Evolutionary conservation across 1,284 basidiomycete genomes (phyloP), one percentile per base, ranked within the genome.

Genomic region (Apiotrichum porosum): DNA sequence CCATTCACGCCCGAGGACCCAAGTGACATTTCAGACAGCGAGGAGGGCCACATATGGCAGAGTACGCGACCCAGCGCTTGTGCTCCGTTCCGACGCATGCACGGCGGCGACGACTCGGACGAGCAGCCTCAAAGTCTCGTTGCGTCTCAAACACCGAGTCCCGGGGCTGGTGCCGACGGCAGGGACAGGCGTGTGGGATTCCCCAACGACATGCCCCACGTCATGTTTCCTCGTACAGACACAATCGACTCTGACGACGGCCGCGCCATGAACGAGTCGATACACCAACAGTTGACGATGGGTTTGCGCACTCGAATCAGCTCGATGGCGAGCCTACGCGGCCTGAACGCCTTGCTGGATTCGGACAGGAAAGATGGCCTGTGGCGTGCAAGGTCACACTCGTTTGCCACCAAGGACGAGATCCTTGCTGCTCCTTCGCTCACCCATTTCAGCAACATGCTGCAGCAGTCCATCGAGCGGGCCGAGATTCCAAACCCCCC

Each of bases 361-460:
- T 52, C 61, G 21, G 68, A 72, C 44, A 60, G 61, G 33, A 55
- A 57, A 17, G 69, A 70, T 37, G 66, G 68, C 0, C 38, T 73
- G 23, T 72, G 71, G 71, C 56, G 70, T 41, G 65, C 65, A 6
- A 52, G 71, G 30, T 65, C 66, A 4, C 61, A 68, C 37, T 70
- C 68, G 19, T 65, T 70, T 35, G 61, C 47, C 36, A 48, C 44
- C 9, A 63, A 57, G 14, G 62, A 63, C 19, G 68, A 69, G 33
- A 84, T 90, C 62, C 79, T 93, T 21, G 88, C 89, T 58, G 76
- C 84, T 4, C 83, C 84, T 13, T 92, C 89, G 13, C 86, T 92
- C 81, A 80, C 81, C 57, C 88, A 94, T 72, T 80, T 94, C 47
- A 84, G 87, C 45, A 79, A 83, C 47, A 91, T 97, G 85, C 77